Evolutionary conservation across 163 green algal species (phyloP).

Genomic region (Scenedesmus sp.): DNA sequence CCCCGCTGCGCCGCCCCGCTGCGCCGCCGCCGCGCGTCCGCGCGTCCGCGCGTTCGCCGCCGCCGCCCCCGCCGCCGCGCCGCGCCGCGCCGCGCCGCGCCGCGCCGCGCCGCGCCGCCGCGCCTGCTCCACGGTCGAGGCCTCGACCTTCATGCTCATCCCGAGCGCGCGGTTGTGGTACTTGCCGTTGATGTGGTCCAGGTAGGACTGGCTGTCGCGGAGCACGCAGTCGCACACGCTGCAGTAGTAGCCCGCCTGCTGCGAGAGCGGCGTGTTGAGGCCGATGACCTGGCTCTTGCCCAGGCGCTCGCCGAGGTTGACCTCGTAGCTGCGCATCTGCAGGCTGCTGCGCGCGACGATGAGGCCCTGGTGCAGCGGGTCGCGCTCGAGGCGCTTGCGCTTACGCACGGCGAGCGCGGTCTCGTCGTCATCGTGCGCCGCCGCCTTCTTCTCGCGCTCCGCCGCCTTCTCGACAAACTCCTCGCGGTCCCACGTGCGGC

Average conservation of each 20-base stretch:
- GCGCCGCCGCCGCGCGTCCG: too few species aligned
- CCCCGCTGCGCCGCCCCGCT: too few species aligned
- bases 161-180: slow-evolving; percentile 95
- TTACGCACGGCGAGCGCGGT: slow-evolving; percentile 76
- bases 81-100: background rate
- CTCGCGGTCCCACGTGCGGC: slow-evolving; percentile 88
- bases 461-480: slow-evolving; percentile 83
- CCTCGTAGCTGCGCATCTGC: slow-evolving; percentile 78
- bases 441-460: slow-evolving; percentile 65
- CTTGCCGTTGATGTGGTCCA: slow-evolving; percentile 98
- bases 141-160: slow-evolving; percentile 96
- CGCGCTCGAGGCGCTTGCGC: slow-evolving; percentile 71
- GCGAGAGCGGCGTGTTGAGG: slow-evolving; percentile 80
- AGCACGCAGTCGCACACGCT: slow-evolving; percentile 97
- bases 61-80: background rate
- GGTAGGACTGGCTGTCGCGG: slow-evolving; percentile 91
- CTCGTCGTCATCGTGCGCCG: slow-evolving; percentile 70
- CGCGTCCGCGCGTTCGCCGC: too few species aligned
- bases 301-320: slow-evolving; percentile 88
- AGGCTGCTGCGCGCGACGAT: slow-evolving; percentile 89
- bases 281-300: slow-evolving; percentile 87
- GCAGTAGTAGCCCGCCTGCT: slow-evolving; percentile 98
- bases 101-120: background rate
- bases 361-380: slow-evolving; percentile 74
- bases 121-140: slow-evolving; percentile 86